Percentiles rank a stretch among this genome's conserved stretches.
Evolutionary conservation across 192 early-diverging fungal species (phyloP).

Genomic region (Coemansia sp.): DNA sequence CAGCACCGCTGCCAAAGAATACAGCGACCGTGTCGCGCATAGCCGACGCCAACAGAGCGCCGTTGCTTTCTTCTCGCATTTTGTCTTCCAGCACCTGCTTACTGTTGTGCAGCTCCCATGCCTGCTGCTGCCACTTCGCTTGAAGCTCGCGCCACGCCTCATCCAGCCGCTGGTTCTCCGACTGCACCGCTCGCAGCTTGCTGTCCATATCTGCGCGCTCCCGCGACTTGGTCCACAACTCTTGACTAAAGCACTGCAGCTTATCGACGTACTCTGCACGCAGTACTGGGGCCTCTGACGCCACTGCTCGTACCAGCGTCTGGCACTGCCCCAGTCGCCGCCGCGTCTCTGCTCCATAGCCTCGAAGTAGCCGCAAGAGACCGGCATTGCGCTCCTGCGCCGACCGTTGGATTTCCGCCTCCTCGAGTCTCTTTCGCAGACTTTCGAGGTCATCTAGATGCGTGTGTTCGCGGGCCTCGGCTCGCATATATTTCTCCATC

Average conservation of each 20-base stretch:
- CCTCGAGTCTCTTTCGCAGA: background rate
- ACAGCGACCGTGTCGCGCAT: background rate
- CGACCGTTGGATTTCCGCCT: background rate
- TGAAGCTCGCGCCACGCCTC: background rate
- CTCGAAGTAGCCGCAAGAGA: background rate
- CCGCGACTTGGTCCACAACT: background rate
- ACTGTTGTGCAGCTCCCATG: background rate
- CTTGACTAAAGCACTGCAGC: background rate
- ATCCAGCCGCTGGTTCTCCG: background rate
- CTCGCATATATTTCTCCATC: slow-evolving; percentile 5
- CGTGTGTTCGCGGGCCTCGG: background rate
- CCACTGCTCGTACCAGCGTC: background rate
- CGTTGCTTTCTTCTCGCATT: background rate
- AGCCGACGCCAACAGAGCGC: background rate
- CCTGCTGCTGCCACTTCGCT: background rate
- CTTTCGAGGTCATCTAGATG: background rate
- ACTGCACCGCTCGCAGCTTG: background rate
- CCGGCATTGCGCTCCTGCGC: background rate
- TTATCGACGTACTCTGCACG: background rate
- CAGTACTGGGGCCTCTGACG: background rate
- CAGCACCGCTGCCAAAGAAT: background rate
- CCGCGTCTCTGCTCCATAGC: too few species aligned
- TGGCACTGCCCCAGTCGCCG: background rate
- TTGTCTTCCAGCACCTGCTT: slow-evolving; percentile 3
- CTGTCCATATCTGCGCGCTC: background rate